Evolutionary conservation across 148 eudicot species (phyloP).

Genomic region (Diospyros kaki): DNA sequence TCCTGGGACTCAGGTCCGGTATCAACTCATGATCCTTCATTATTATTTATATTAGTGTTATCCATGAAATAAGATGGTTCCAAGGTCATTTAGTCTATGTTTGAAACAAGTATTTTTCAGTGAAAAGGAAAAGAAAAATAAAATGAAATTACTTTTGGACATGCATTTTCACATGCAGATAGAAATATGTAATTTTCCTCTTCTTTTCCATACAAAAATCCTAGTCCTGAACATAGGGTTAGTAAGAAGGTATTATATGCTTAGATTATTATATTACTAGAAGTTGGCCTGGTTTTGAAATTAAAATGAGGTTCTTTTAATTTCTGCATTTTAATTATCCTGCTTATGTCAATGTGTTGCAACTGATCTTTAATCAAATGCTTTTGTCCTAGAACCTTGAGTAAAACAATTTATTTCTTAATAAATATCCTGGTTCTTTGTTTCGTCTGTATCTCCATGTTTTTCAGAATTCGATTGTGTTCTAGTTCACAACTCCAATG

Average conservation of each 20-base stretch:
- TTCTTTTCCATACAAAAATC: too few relatives aligned
- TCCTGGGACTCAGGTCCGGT: constrained; percentile 12
- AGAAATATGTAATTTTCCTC: too few relatives aligned
- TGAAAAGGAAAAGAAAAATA: too few relatives aligned
- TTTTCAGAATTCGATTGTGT: too few relatives aligned
- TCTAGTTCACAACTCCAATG: neutral
- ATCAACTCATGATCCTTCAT: neutral
- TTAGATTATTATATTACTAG: neutral
- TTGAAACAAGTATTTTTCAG: too few relatives aligned
- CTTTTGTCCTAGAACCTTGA: neutral
- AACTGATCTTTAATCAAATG: too few relatives aligned
- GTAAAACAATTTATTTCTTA: neutral
- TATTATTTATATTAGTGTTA: neutral
- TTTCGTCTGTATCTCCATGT: too few relatives aligned
- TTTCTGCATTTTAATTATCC: neutral
- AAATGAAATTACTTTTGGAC: too few relatives aligned
- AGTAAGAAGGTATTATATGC: neutral
- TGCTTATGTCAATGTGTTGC: neutral
- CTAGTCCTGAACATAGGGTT: neutral
- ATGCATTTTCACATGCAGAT: too few relatives aligned
- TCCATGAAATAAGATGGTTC: too few relatives aligned
- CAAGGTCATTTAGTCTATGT: too few relatives aligned
- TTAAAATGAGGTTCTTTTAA: neutral
- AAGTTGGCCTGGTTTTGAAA: neutral
- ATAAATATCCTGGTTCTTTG: neutral